Percentiles rank a stretch among this genome's conserved stretches.
Conservation (phyloP, 345 rosid species). For the Citrus australasica region DNA sequence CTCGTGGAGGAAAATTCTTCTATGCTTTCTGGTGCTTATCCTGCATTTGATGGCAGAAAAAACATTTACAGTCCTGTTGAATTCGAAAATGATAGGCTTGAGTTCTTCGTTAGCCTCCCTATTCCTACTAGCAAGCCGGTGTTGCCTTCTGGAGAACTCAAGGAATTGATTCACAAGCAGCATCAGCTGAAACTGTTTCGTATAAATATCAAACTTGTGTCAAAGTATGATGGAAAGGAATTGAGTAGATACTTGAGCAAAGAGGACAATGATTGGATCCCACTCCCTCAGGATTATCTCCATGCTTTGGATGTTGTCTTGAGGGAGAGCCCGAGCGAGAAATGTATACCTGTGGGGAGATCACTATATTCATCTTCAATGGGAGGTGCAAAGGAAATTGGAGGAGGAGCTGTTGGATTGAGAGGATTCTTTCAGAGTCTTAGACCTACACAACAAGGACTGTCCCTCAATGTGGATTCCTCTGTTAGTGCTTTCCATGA, state of each 20-base stretch:
- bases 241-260: constrained; percentile 55
- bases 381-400: constrained; percentile 77
- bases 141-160: constrained; percentile 21
- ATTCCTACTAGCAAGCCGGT: constrained; percentile 45
- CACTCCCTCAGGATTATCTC: constrained; percentile 85
- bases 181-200: constrained; percentile 63
- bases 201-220: constrained; percentile 70
- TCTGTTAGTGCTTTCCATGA: constrained; percentile 89
- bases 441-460: constrained; percentile 90
- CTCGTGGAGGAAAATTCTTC: constrained; percentile 56
- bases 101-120: constrained; percentile 81
- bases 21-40: constrained; percentile 57
- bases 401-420: constrained; percentile 89
- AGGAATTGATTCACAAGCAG: constrained; percentile 45
- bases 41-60: constrained; percentile 83
- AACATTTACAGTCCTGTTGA: constrained; percentile 84
- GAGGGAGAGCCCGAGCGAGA: constrained; percentile 82
- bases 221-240: constrained; percentile 75
- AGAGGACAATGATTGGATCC: constrained; percentile 70
- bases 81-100: constrained; percentile 78
- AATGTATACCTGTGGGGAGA: constrained; percentile 66
- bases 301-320: constrained; percentile 94
- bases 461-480: constrained; percentile 87
- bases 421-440: constrained; percentile 97
- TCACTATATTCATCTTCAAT: constrained; percentile 78